Conservation (phyloP, 169 alveolate genomes). For the Cryptosporidium viatorum region DNA sequence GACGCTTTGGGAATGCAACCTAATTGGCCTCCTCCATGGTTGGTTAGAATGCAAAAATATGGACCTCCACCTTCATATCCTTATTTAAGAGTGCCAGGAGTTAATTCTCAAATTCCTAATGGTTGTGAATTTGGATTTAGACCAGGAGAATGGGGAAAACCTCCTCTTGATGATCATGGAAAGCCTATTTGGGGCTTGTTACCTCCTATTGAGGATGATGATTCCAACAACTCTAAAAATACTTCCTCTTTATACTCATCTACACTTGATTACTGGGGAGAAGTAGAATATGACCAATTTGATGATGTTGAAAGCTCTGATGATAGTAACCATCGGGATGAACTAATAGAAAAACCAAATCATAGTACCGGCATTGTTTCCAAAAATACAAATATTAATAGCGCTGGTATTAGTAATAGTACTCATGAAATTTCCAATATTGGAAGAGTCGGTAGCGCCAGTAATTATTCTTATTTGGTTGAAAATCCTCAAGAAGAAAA, state of each 20-base stretch:
- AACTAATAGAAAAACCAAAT: background rate
- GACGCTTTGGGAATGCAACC: slow-evolving; percentile 96
- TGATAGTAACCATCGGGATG: background rate
- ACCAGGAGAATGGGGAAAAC: slow-evolving; percentile 95
- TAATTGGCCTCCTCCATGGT: slow-evolving; percentile 97
- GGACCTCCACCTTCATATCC: slow-evolving; percentile 99
- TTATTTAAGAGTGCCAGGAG: slow-evolving; percentile 95
- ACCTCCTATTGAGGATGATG: slow-evolving; percentile 58
- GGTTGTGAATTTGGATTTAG: slow-evolving; percentile 87
- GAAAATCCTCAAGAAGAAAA: background rate
- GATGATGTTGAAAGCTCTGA: background rate
- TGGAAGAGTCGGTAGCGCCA: background rate
- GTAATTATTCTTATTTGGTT: background rate
- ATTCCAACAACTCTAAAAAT: background rate
- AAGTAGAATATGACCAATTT: slow-evolving; percentile 3
- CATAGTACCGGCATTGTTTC: background rate
- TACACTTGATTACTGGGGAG: slow-evolving; percentile 47
- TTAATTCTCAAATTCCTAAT: slow-evolving; percentile 92
- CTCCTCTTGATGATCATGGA: slow-evolving; percentile 66
- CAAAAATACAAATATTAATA: background rate
- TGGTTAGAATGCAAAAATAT: slow-evolving; percentile 96
- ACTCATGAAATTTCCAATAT: background rate
- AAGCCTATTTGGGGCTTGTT: slow-evolving; percentile 64
- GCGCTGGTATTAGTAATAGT: background rate
- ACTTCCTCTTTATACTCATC: background rate